A percentile compares a stretch with the other conserved stretches of the same genome.
phyloP scores from a whole-genome alignment of 257 asterid species.

The Solanum chaucha region DNA sequence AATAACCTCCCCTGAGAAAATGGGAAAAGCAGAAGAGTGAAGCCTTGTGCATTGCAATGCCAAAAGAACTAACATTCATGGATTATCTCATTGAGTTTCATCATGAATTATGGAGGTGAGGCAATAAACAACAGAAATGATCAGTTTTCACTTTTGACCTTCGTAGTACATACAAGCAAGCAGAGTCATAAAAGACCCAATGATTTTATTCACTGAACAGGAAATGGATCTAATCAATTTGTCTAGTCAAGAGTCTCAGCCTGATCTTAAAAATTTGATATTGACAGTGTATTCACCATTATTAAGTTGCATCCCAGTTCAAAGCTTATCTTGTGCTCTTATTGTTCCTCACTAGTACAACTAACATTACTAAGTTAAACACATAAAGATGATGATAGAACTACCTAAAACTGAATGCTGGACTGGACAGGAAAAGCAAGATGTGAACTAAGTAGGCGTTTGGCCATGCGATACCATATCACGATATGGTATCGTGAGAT shows the following conservation, averaged over 20 bases:
- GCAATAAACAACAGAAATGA: neutral
- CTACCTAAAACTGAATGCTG: neutral
- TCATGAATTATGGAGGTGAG: neutral
- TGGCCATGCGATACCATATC: no score
- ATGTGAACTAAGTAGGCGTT: no score
- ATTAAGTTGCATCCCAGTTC: neutral
- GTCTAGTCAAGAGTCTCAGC: neutral
- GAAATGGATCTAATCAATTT: neutral
- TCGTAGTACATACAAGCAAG: neutral
- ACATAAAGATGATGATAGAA: neutral
- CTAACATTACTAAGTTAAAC: neutral
- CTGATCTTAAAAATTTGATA: neutral
- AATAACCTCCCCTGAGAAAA: constrained; percentile 69
- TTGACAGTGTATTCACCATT: neutral
- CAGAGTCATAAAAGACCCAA: neutral
- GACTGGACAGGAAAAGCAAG: neutral
- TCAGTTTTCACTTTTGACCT: neutral
- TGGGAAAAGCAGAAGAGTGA: neutral
- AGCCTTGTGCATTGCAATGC: neutral
- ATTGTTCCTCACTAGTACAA: neutral
- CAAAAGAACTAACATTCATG: neutral
- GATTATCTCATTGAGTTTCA: neutral
- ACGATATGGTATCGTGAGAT: no score
- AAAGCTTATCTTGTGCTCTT: neutral
- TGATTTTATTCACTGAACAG: neutral